A percentile compares a stretch with the other conserved stretches of the same genome.
phyloP scores from a whole-genome alignment of 2,329 filamentous ascomycete genomes.

The Proliferodiscus dingleyae region DNA sequence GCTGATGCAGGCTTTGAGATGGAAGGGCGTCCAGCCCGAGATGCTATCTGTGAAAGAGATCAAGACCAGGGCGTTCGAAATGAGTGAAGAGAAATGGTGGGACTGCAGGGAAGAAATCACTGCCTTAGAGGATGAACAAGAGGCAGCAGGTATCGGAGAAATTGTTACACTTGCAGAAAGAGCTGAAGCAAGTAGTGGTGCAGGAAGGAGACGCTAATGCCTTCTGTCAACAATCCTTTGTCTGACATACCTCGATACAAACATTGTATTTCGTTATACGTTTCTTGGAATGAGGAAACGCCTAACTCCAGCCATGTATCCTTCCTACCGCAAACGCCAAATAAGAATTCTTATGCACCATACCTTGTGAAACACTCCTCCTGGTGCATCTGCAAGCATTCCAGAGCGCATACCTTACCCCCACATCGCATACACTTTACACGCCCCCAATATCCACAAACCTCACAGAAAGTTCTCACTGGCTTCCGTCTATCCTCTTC shows the following conservation, averaged over 20 bases:
- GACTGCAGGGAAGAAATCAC: conserved; percentile 92
- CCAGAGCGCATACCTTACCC: conserved; percentile 69
- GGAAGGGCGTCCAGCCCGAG: conserved; percentile 62
- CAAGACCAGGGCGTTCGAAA: conserved; percentile 82
- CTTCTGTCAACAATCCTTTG: no score
- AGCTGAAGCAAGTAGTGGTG: conserved; percentile 41
- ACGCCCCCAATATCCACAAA: conserved; percentile 78
- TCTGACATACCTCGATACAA: not conserved
- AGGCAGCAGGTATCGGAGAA: conserved; percentile 80
- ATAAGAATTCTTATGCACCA: conserved; percentile 34
- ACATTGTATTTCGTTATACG: not conserved
- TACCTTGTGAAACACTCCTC: conserved; percentile 67
- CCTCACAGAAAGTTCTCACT: conserved; percentile 64
- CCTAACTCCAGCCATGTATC: not conserved
- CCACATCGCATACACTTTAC: conserved; percentile 75
- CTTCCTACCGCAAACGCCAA: not conserved
- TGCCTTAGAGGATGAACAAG: conserved; percentile 89
- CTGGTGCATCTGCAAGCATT: conserved; percentile 67
- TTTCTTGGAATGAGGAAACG: not conserved
- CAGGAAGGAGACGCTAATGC: conserved; percentile 27
- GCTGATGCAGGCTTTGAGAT: conserved; percentile 69
- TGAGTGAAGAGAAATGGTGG: conserved; percentile 98
- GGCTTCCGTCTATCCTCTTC: conserved; percentile 46
- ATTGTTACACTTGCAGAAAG: conserved; percentile 82
- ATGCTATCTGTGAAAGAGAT: conserved; percentile 81